phyloP scores from a whole-genome alignment of 2,329 filamentous ascomycete genomes.

The Colletotrichum noveboracense region DNA sequence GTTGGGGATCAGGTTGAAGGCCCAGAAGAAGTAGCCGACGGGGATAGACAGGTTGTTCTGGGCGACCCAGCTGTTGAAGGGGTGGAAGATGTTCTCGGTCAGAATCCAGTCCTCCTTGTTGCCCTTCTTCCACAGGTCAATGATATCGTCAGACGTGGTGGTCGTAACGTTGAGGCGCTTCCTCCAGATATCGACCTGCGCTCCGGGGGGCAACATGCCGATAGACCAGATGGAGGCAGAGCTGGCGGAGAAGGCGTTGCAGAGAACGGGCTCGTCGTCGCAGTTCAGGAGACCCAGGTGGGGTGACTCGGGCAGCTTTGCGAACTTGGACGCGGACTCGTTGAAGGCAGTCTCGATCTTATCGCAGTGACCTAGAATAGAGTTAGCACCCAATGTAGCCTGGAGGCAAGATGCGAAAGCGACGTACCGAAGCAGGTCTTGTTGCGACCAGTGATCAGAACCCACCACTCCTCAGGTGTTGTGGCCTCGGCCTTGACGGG shows the following conservation, averaged over 20 bases:
- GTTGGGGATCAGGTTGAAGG: conserved; percentile 69
- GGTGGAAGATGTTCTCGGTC: conserved; percentile 74
- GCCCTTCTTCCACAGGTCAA: conserved; percentile 60
- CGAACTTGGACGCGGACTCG: conserved; percentile 68
- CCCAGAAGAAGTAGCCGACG: conserved; percentile 71
- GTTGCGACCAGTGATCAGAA: conserved; percentile 77
- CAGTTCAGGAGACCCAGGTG: conserved; percentile 76
- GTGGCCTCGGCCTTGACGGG: conserved; percentile 63
- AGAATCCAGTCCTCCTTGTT: conserved; percentile 47
- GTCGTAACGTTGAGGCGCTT: conserved; percentile 74
- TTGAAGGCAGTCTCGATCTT: conserved; percentile 70
- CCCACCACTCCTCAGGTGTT: conserved; percentile 76
- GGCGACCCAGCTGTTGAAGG: conserved; percentile 72
- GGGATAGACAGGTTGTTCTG: conserved; percentile 67
- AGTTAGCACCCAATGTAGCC: conserved; percentile 20
- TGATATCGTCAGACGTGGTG: conserved; percentile 67
- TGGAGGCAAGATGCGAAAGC: conserved; percentile 13
- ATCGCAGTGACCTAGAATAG: conserved; percentile 64
- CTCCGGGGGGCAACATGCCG: conserved; percentile 68
- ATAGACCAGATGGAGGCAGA: conserved; percentile 72
- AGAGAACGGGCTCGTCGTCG: conserved; percentile 75
- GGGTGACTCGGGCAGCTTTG: conserved; percentile 64
- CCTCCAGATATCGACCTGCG: conserved; percentile 67
- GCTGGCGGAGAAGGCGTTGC: conserved; percentile 73
- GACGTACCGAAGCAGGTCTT: conserved; percentile 72